phyloP scores from a whole-genome alignment of 495 filamentous ascomycete species.

The Sordaria brevicollis region DNA sequence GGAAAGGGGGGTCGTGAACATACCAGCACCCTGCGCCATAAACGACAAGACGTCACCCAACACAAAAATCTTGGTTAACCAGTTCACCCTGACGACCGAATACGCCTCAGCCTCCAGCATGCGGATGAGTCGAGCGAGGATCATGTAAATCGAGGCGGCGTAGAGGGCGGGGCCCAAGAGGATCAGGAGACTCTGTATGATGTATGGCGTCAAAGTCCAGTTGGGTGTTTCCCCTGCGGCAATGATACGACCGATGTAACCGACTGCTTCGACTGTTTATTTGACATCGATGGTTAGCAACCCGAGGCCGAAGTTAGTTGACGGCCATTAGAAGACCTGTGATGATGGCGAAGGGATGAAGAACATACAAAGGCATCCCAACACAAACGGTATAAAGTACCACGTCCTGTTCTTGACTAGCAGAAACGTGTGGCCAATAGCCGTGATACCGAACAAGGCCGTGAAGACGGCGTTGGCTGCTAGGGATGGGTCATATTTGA shows the following conservation, averaged over 20 bases:
- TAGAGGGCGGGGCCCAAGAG: slow-evolving; percentile 30
- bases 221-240: slow-evolving; percentile 20
- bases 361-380: slow-evolving; percentile 47
- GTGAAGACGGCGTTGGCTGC: slow-evolving; percentile 39
- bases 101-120: slow-evolving; percentile 26
- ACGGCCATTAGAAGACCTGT: too few relatives aligned
- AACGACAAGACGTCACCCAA: slow-evolving; percentile 35
- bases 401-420: slow-evolving; percentile 39
- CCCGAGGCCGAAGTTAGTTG: too few relatives aligned
- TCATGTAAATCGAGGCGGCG: slow-evolving; percentile 50
- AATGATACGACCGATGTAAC: slow-evolving; percentile 46
- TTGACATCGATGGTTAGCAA: neutral
- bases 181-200: slow-evolving; percentile 19
- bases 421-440: slow-evolving; percentile 38
- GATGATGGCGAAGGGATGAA: too few relatives aligned
- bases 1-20: neutral
- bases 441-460: slow-evolving; percentile 37
- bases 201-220: slow-evolving; percentile 29
- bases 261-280: slow-evolving; percentile 43
- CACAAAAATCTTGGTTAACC: slow-evolving; percentile 42
- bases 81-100: slow-evolving; percentile 27
- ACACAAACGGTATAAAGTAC: slow-evolving; percentile 51
- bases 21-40: slow-evolving; percentile 22
- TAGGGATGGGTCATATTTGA: slow-evolving; percentile 40
- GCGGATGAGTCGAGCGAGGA: slow-evolving; percentile 38